Conservation (phyloP, 192 early-diverging fungal genomes). For the Geranomyces michiganensis region DNA sequence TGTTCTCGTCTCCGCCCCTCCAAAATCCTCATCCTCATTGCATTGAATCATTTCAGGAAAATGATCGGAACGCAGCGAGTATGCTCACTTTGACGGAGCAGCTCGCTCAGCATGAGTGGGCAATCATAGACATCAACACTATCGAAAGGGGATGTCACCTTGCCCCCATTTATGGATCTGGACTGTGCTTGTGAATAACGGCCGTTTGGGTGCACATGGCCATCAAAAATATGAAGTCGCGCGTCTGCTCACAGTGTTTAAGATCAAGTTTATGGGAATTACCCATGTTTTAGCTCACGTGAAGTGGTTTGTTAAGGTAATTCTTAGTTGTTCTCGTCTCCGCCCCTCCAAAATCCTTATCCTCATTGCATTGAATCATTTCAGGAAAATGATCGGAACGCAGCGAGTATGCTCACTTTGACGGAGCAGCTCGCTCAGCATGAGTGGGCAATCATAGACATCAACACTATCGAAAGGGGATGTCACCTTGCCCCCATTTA, state of each 20-base stretch:
- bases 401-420: background rate
- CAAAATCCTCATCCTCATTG: background rate
- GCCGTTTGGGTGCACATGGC: background rate
- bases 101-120: background rate
- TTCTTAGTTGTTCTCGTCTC: too few species aligned
- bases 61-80: background rate
- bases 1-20: too few species aligned
- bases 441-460: background rate
- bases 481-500: background rate
- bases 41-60: background rate
- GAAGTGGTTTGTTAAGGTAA: background rate
- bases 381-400: conserved; percentile 1
- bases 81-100: background rate
- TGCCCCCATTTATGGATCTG: background rate
- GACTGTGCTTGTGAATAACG: background rate
- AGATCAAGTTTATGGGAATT: background rate
- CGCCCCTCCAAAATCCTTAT: background rate
- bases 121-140: background rate
- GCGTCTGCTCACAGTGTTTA: background rate
- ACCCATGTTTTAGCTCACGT: background rate
- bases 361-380: background rate
- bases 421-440: background rate
- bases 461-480: background rate
- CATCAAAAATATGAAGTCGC: background rate
- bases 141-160: background rate